These are phyloP conservation scores for Eremochloa ophiuroides DNA, from an alignment of 176 grass and related monocot species.

Conservation along the genomic window DNA sequence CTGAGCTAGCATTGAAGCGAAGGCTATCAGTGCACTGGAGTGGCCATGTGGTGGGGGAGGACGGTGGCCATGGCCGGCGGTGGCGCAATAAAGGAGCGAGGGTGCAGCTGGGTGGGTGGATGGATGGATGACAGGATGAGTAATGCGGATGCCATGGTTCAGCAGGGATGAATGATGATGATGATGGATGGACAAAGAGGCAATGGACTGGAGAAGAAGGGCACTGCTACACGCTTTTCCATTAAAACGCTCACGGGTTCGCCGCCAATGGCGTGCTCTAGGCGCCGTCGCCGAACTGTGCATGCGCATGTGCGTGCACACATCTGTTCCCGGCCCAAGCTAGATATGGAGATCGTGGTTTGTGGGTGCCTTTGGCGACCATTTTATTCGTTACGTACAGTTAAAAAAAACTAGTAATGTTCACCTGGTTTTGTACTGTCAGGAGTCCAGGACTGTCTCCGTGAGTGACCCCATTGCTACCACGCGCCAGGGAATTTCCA, in stretches of 20 bases:
- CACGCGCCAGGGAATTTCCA: background rate
- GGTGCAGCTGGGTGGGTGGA: slow-evolving; percentile 8
- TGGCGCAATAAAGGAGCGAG: slow-evolving; percentile 26
- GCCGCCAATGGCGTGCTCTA: background rate
- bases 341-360: no score
- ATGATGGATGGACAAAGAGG: background rate
- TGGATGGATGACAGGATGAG: slow-evolving; percentile 8
- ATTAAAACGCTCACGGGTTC: background rate
- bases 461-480: background rate
- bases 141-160: background rate
- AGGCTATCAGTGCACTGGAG: background rate
- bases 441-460: background rate
- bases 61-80: background rate
- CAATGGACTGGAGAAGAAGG: slow-evolving; percentile 1
- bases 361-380: no score
- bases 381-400: no score
- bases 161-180: background rate
- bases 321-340: no score
- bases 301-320: background rate
- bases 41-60: slow-evolving; percentile 40
- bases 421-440: background rate
- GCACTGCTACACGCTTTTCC: background rate
- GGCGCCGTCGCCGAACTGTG: background rate
- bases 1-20: slow-evolving; percentile 18
- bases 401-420: no score